Conservation (phyloP, 2,329 filamentous ascomycete species). For the Colletotrichum sp. region DNA sequence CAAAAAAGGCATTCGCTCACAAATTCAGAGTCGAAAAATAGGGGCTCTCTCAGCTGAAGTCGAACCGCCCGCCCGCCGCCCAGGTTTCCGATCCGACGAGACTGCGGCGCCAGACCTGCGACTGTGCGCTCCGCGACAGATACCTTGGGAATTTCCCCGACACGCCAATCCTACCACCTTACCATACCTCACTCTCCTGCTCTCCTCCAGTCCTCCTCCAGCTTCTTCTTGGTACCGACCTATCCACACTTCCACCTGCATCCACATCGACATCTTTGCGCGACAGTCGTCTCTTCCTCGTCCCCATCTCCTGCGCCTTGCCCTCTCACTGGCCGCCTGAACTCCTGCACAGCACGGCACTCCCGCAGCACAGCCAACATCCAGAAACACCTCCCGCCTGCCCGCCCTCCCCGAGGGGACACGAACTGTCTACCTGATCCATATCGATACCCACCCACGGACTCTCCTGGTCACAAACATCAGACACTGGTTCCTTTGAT, state of each 20-base stretch:
- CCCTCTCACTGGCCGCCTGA: not conserved
- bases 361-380: constrained; percentile 14
- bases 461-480: constrained; percentile 20
- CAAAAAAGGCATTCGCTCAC: not conserved
- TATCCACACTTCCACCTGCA: not conserved
- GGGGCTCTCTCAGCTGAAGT: constrained; percentile 17
- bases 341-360: constrained; percentile 14
- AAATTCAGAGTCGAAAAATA: not conserved
- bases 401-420: not conserved
- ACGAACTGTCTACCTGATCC: constrained; percentile 16
- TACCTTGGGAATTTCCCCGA: not conserved
- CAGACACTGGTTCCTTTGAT: constrained; percentile 21
- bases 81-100: not conserved
- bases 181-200: not conserved
- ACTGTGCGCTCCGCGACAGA: not conserved
- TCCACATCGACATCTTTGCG: not conserved
- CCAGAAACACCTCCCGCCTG: constrained; percentile 11
- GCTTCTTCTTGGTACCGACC: not conserved
- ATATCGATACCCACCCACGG: constrained; percentile 17
- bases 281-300: not conserved
- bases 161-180: not conserved
- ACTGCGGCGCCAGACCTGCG: constrained; percentile 7
- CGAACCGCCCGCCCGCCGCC: not conserved
- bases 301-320: not conserved
- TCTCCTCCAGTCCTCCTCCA: not conserved